A percentile compares a stretch with the other conserved stretches of the same genome.
Evolutionary conservation across 2,329 filamentous ascomycete species (phyloP).

Genomic region (Talaromyces amestolkiae): DNA sequence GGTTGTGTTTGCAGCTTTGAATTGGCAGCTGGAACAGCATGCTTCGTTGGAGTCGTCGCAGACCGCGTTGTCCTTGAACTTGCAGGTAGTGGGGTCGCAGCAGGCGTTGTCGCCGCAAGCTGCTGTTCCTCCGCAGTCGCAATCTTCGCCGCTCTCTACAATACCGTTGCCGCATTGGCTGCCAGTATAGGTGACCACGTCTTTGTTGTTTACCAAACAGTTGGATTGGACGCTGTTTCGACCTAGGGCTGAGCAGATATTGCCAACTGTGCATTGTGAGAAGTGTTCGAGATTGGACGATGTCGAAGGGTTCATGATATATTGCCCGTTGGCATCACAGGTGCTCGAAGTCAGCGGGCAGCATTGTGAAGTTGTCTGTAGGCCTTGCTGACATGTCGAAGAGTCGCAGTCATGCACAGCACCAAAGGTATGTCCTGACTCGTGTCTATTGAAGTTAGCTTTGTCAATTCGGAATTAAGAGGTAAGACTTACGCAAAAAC

Average conservation of each 20-base stretch:
- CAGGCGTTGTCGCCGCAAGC: slow-evolving; percentile 74
- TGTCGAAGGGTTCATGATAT: slow-evolving; percentile 96
- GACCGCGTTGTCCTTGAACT: slow-evolving; percentile 69
- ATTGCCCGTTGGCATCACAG: slow-evolving; percentile 75
- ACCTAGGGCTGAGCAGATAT: slow-evolving; percentile 83
- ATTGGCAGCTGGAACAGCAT: slow-evolving; percentile 47
- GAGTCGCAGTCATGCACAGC: slow-evolving; percentile 88
- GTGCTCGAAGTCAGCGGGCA: slow-evolving; percentile 68
- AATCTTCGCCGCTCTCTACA: slow-evolving; percentile 89
- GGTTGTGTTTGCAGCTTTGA: slow-evolving; percentile 59
- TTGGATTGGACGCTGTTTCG: slow-evolving; percentile 70
- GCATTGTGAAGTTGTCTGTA: slow-evolving; percentile 65
- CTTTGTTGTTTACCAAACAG: slow-evolving; percentile 83
- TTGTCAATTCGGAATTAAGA: neutral
- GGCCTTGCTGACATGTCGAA: slow-evolving; percentile 63
- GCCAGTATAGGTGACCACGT: slow-evolving; percentile 75
- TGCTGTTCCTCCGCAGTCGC: slow-evolving; percentile 79
- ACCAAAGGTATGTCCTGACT: slow-evolving; percentile 90
- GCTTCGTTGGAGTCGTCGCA: slow-evolving; percentile 62
- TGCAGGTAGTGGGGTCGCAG: slow-evolving; percentile 84
- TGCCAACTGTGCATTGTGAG: slow-evolving; percentile 85
- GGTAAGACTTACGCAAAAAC: slow-evolving; percentile 64
- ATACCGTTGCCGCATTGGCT: slow-evolving; percentile 95
- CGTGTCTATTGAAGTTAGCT: slow-evolving; percentile 53
- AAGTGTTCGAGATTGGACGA: slow-evolving; percentile 70